These are phyloP conservation scores for Penicillium bialowiezense DNA, from an alignment of 495 filamentous ascomycete species.

Conservation along the genomic window DNA sequence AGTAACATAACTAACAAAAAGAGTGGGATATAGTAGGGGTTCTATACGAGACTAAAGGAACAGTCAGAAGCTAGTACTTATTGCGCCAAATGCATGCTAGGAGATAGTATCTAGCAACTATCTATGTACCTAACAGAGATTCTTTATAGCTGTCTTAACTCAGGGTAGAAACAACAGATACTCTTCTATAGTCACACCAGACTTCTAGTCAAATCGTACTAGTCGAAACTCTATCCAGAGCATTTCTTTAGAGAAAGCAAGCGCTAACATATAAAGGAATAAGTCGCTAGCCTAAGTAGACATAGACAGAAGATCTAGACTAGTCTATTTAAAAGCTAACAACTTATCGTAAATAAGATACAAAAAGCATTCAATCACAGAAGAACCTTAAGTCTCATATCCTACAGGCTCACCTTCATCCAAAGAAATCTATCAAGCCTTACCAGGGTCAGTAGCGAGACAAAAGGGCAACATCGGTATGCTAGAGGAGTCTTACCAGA, in stretches of 20 bases:
- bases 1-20: neutral
- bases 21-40: neutral
- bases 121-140: neutral
- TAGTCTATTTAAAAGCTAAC: neutral
- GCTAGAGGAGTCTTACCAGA: constrained; percentile 7
- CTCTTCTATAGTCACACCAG: neutral
- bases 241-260: neutral
- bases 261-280: neutral
- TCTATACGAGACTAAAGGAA: neutral
- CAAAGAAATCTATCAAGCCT: neutral
- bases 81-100: neutral
- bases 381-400: neutral
- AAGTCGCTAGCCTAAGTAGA: constrained; percentile 1
- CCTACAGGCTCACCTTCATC: neutral
- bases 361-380: constrained; percentile 6
- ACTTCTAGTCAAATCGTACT: neutral
- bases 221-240: neutral
- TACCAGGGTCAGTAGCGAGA: constrained; percentile 2
- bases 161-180: neutral
- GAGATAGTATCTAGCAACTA: neutral
- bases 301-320: constrained; percentile 1
- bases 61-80: neutral
- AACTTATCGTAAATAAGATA: neutral
- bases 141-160: neutral
- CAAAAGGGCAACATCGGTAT: constrained; percentile 6